These are phyloP conservation scores for Alternaria sp. DNA, from an alignment of 2,329 filamentous ascomycete species.

Conservation along the genomic window DNA sequence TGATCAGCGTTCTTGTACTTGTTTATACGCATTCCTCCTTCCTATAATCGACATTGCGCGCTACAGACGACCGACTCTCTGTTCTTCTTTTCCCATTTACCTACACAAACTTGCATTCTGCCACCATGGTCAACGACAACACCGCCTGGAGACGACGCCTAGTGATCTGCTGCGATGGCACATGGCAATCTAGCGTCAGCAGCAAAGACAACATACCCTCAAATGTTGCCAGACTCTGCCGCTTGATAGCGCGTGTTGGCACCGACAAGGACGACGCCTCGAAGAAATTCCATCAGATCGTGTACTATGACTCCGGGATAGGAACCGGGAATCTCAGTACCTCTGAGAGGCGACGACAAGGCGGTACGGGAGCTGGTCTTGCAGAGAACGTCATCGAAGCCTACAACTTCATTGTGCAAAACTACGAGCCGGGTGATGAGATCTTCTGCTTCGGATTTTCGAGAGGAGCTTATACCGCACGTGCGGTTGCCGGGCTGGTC, in stretches of 20 bases:
- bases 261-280: constrained; percentile 23
- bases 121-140: constrained; percentile 21
- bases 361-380: constrained; percentile 53
- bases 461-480: constrained; percentile 54
- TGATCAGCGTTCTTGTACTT: constrained; percentile 1
- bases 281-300: constrained; percentile 44
- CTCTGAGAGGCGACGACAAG: constrained; percentile 39
- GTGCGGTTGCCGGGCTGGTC: constrained; percentile 52
- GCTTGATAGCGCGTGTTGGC: constrained; percentile 40
- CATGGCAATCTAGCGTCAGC: constrained; percentile 45
- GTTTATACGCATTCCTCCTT: neutral
- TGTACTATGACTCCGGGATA: constrained; percentile 46
- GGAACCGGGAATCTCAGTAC: constrained; percentile 41
- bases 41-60: neutral
- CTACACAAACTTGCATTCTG: neutral
- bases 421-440: constrained; percentile 57
- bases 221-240: constrained; percentile 46
- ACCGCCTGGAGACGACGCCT: constrained; percentile 41
- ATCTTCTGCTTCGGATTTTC: constrained; percentile 58
- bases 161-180: constrained; percentile 47
- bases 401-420: constrained; percentile 59
- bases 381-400: constrained; percentile 57
- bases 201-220: constrained; percentile 42
- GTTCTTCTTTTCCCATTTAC: neutral
- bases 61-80: neutral